These are phyloP conservation scores for Triangularia verruculosa DNA, from an alignment of 2,329 filamentous ascomycete genomes.

Conservation along the genomic window DNA sequence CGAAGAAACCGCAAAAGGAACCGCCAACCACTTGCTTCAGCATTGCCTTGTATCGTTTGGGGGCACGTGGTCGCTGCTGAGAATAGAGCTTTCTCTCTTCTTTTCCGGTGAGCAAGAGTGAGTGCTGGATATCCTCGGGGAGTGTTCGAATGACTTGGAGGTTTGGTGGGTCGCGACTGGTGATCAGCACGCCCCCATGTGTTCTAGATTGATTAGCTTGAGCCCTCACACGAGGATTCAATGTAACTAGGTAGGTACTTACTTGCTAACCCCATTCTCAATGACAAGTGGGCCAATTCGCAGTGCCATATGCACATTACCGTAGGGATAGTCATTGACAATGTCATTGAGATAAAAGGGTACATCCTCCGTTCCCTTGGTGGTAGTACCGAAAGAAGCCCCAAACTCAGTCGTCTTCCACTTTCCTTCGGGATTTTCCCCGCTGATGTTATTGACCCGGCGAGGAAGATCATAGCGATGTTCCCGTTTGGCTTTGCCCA, in stretches of 20 bases:
- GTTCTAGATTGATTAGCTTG: neutral
- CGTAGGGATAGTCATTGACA: conserved; percentile 12
- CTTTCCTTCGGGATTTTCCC: neutral
- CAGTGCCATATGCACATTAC: conserved; percentile 18
- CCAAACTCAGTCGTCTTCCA: neutral
- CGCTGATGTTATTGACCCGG: neutral
- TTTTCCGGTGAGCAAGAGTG: conserved; percentile 3
- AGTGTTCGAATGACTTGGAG: conserved; percentile 3
- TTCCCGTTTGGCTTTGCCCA: conserved; percentile 1
- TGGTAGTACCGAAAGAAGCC: neutral
- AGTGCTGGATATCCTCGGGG: neutral
- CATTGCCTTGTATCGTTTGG: conserved; percentile 19
- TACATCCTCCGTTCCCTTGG: neutral
- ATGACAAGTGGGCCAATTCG: conserved; percentile 14
- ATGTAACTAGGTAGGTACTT: neutral
- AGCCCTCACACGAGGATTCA: neutral
- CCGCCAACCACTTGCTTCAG: conserved; percentile 20
- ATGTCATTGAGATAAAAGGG: conserved; percentile 9
- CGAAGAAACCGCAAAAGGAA: conserved; percentile 11
- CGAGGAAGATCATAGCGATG: neutral
- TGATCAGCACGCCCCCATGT: conserved; percentile 13
- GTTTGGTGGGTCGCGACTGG: conserved; percentile 9
- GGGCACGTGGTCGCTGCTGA: conserved; percentile 1
- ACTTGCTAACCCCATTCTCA: conserved; percentile 16
- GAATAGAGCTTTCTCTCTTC: conserved; percentile 9